A percentile compares a stretch with the other conserved stretches of the same genome.
These are phyloP conservation scores for Botrytis fabae DNA, from an alignment of 2,329 filamentous ascomycete genomes.

Conservation along the genomic window DNA sequence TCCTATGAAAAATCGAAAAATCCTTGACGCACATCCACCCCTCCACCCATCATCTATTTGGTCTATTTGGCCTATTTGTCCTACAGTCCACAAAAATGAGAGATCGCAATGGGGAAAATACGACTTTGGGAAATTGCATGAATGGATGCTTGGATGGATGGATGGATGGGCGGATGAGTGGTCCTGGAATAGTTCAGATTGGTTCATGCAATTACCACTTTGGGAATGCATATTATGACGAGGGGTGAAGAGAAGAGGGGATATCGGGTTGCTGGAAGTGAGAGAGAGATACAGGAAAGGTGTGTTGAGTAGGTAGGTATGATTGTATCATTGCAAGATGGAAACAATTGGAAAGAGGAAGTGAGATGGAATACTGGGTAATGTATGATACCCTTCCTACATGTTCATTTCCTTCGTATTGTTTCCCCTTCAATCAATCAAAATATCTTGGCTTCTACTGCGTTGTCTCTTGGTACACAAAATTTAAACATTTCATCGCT, in stretches of 20 bases:
- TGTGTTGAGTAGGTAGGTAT: background rate
- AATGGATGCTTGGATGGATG: background rate
- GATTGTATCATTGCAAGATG: background rate
- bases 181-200: background rate
- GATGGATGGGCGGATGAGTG: background rate
- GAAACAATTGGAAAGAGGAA: background rate
- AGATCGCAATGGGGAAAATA: slow-evolving; percentile 2
- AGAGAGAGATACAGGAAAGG: background rate
- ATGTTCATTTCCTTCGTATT: background rate
- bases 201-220: background rate
- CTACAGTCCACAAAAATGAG: background rate
- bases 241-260: background rate
- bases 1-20: background rate
- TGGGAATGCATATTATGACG: background rate
- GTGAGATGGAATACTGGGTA: background rate
- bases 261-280: background rate
- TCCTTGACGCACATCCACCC: slow-evolving; percentile 11
- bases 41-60: background rate
- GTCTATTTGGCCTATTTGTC: background rate
- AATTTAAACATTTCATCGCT: slow-evolving; percentile 16
- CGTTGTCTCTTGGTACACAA: slow-evolving; percentile 12
- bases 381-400: background rate
- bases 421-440: background rate
- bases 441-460: slow-evolving; percentile 5
- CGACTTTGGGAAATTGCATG: slow-evolving; percentile 12